These are phyloP conservation scores for Lactarius quietus DNA, from an alignment of 768 basidiomycete genomes.

Conservation along the genomic window DNA sequence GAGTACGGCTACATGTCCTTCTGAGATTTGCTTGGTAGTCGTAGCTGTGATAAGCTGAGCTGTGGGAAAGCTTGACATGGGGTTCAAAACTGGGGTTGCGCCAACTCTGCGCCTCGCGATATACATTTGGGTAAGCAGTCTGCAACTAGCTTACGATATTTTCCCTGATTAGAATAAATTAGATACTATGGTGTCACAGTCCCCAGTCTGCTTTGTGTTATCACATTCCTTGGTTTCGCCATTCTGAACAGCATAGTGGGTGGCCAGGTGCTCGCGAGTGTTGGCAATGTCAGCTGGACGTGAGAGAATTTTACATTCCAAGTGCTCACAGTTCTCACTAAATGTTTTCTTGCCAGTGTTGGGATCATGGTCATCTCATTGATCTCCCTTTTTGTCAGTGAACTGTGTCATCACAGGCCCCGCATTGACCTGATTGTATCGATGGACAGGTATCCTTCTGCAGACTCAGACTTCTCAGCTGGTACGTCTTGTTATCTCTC, in stretches of 20 bases:
- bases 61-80: conserved; percentile 52
- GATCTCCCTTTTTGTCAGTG: conserved; percentile 52
- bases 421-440: neutral
- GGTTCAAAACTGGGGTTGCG: conserved; percentile 78
- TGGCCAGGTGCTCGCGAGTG: conserved; percentile 55
- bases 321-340: neutral
- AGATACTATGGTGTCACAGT: conserved; percentile 56
- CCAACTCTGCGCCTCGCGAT: too few relatives aligned
- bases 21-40: too few relatives aligned
- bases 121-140: conserved; percentile 49
- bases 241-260: conserved; percentile 59
- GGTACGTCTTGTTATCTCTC: conserved; percentile 34
- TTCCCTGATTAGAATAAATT: conserved; percentile 17
- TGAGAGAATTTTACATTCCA: conserved; percentile 28
- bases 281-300: conserved; percentile 51
- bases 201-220: conserved; percentile 46
- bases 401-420: neutral
- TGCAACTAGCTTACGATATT: conserved; percentile 3
- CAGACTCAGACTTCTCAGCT: conserved; percentile 59
- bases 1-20: conserved; percentile 14
- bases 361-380: conserved; percentile 77
- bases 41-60: neutral
- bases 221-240: conserved; percentile 53
- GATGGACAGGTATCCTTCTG: conserved; percentile 54
- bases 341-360: conserved; percentile 34